Evolutionary conservation across 2,329 filamentous ascomycete genomes (phyloP).

Genomic region (Coleophoma eucalyptorum): DNA sequence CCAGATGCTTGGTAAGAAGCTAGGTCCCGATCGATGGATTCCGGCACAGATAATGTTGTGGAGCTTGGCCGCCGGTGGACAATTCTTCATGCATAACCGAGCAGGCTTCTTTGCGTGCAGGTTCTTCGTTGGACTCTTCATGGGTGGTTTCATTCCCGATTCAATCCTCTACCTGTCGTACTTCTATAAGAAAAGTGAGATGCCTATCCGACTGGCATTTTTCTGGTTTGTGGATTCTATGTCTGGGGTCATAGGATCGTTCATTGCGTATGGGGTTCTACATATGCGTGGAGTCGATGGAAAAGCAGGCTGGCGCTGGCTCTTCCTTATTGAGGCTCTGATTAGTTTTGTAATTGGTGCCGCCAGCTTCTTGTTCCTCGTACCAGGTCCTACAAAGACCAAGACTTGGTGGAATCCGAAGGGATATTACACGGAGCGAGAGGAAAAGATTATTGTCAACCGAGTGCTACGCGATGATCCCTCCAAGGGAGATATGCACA

Average conservation of each 20-base stretch:
- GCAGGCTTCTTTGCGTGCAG: constrained; percentile 36
- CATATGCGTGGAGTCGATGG: constrained; percentile 45
- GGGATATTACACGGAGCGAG: constrained; percentile 57
- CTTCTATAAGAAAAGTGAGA: constrained; percentile 14
- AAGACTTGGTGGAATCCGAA: constrained; percentile 53
- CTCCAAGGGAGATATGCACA: constrained; percentile 42
- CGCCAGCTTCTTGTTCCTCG: constrained; percentile 10
- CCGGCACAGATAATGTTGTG: constrained; percentile 45
- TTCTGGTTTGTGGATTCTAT: constrained; percentile 12
- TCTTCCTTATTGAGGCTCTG: constrained; percentile 39
- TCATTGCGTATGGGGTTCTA: constrained; percentile 43
- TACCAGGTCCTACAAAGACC: constrained; percentile 11
- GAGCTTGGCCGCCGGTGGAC: constrained; percentile 39
- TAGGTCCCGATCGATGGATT: constrained; percentile 46
- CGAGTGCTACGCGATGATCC: constrained; percentile 52
- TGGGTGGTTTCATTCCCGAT: constrained; percentile 51
- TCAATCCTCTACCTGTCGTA: constrained; percentile 22
- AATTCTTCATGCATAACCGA: constrained; percentile 37
- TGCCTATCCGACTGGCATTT: constrained; percentile 12
- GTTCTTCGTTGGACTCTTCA: constrained; percentile 22
- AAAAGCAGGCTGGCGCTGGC: constrained; percentile 51
- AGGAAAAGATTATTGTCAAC: constrained; percentile 66
- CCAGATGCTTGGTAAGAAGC: constrained; percentile 54
- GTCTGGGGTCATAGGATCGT: constrained; percentile 10
- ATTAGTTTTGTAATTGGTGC: constrained; percentile 10